Base-by-base conservation (phyloP, 192 early-diverging fungal species). In the Mortierella hygrophila region DNA sequence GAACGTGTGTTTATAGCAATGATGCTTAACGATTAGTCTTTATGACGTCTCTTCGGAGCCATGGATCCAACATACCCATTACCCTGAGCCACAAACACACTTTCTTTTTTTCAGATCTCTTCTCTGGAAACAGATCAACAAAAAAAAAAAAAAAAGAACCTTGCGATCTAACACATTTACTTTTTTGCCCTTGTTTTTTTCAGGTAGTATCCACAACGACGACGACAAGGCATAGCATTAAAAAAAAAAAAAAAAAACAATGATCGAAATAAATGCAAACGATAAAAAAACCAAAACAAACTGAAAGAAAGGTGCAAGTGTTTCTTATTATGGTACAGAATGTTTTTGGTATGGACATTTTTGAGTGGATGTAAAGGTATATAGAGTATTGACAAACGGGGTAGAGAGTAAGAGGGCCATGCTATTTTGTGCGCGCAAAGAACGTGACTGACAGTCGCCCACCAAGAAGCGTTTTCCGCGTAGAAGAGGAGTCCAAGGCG, bases 21-120 rank as follows among this genome's bases (percentile, higher is more conserved):
- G 83, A 85, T 85, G 83, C 77, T 77, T 76, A 76, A 85, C 78
- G 83, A 85, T 85, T 85, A 85, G 83, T 85, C 83, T 85, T 85
- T 85, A 80, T 85, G 83, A 85, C 74, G 83, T 72, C 82, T 79
- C 60, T 29, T 76, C 49, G 68, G 77, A 80, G 78, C 78, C 74
- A 85, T 85, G 83, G 83, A 85, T 80, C 73, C 83, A 85, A 85
- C 83, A 77, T 85, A 85, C 77, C 83, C 83, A 79, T 77, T 80
- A 85, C 78, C 80, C 83, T 85, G 83, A 85, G 78, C 83, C 76
- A 75, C 26, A 77, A 65, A 29, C 5, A 5, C 46, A 21, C 26
- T 2, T 75, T 10, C 0, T 65, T n/a, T 68, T 68, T 54, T 77
- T 78, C 35, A 54, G 52, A 73, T 73, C 60, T 63, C 26, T 11